phyloP scores from a whole-genome alignment of 257 asterid genomes.

The Anisodus tanguticus region DNA sequence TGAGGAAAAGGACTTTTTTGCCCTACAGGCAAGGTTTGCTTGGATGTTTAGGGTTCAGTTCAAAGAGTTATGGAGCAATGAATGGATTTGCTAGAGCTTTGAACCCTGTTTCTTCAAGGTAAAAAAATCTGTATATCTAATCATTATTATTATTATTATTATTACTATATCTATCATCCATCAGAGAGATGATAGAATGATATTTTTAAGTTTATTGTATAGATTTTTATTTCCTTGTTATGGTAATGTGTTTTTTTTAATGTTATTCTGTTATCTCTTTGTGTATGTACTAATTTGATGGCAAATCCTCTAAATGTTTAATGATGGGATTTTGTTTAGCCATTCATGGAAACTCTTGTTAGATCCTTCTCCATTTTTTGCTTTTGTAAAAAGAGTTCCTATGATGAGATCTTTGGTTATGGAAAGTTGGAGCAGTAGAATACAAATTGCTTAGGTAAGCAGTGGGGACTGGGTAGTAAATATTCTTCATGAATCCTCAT shows the following conservation, averaged over 20 bases:
- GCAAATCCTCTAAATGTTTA: conserved; percentile 24
- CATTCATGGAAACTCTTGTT: conserved; percentile 33
- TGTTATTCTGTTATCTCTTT: conserved; percentile 18
- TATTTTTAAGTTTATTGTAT: conserved; percentile 21
- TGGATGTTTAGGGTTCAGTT: conserved; percentile 92
- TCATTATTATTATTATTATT: not conserved
- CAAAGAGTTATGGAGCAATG: conserved; percentile 91
- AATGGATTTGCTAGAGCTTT: conserved; percentile 78
- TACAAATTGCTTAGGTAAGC: conserved; percentile 26
- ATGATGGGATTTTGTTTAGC: conserved; percentile 32
- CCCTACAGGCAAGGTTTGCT: conserved; percentile 89
- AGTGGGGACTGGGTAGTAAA: conserved; percentile 14
- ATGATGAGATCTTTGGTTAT: not conserved
- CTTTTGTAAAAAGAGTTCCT: conserved; percentile 5
- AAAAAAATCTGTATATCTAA: conserved; percentile 33
- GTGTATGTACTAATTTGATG: conserved; percentile 31
- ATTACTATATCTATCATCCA: conserved; percentile 24
- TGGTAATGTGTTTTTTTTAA: not conserved
- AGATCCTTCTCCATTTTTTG: not conserved
- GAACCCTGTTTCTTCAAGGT: conserved; percentile 88
- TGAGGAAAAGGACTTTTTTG: conserved; percentile 93
- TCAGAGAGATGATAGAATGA: not conserved
- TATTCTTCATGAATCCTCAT: not conserved
- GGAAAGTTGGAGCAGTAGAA: not conserved
- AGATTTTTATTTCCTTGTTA: conserved; percentile 27